These are phyloP conservation scores for Suillus plorans DNA, from an alignment of 768 basidiomycete genomes.

Conservation along the genomic window DNA sequence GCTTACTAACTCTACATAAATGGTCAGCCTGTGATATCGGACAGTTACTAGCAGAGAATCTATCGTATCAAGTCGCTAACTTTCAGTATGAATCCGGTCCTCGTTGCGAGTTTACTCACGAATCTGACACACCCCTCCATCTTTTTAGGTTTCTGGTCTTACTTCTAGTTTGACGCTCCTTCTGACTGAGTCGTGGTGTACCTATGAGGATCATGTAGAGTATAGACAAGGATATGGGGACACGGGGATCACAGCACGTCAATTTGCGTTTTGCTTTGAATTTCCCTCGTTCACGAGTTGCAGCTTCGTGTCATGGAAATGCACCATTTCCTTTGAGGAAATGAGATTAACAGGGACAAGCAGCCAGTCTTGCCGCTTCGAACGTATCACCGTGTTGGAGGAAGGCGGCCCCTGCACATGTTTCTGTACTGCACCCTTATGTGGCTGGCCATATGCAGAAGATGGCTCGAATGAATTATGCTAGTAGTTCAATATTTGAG, in stretches of 20 bases:
- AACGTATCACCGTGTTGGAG: conserved; percentile 1
- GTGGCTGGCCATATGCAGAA: too few species aligned
- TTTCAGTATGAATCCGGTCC: neutral
- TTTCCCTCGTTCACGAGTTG: conserved; percentile 10
- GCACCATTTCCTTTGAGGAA: conserved; percentile 5
- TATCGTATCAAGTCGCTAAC: neutral
- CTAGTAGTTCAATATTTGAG: neutral
- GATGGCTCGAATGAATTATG: too few species aligned
- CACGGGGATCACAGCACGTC: conserved; percentile 9
- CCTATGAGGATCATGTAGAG: conserved; percentile 21
- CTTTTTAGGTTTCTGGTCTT: conserved; percentile 23
- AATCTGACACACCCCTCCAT: neutral
- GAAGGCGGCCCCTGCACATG: neutral
- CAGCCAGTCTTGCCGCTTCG: neutral
- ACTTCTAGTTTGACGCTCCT: conserved; percentile 12
- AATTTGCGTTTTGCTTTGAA: neutral
- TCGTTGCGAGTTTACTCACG: neutral
- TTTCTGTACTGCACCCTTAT: neutral
- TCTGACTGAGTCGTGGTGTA: conserved; percentile 15
- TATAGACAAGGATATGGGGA: conserved; percentile 9
- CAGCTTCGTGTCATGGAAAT: conserved; percentile 23
- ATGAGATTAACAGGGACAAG: neutral
- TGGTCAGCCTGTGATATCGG: neutral
- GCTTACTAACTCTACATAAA: neutral
- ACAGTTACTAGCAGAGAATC: neutral